Base-by-base conservation (phyloP, 1,139 yeast genomes). In the Suhomyces bribrorum region DNA sequence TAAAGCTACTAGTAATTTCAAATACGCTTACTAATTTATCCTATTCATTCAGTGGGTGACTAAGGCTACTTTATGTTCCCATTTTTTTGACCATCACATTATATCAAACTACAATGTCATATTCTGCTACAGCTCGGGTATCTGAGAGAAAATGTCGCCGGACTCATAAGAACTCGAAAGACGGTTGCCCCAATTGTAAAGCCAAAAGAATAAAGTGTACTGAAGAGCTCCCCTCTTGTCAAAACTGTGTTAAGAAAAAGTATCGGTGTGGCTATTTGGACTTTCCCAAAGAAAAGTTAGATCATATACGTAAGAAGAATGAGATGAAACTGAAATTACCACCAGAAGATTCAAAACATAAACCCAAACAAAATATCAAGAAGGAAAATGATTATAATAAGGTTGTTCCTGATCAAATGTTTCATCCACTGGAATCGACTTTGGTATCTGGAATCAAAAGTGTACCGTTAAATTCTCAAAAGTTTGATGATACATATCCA, bases 101-200 rank as follows among this genome's bases (percentile, higher is more conserved):
- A n/a, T n/a, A n/a, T n/a, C n/a, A n/a, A n/a, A n/a, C n/a, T 24
- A 26, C 9, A 16, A 40, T 43, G 46, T 41, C 46, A 7, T 32
- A 25, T 17, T 17, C 38, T 5, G 5, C 32, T 5, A 29, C 29
- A 5, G 27, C 37, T 33, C 40, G 47, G 12, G 16, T 40, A 13
- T 24, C 36, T 8, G 67, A 64, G 49, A 56, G 75, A 38, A 66
- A 66, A 41, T 66, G 70, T 43, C 58, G 77, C 46, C 56, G 75
- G 43, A 64, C 73, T 16, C 77, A 71, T 43, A 70, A 70, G 44
- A 71, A 71, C 45, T 69, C 75, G 4, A 51, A 73, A 32, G 77
- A 71, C 48, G 76, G 67, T 3, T 71, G 76, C 43, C 75, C 76
- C 5, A 70, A 70, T 49, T 71, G 77, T 52, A 66, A 68, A 40